Percentiles rank a stretch among this genome's conserved stretches.
Conservation (phyloP, 1,284 basidiomycete genomes). For the Porodaedalea pini region DNA sequence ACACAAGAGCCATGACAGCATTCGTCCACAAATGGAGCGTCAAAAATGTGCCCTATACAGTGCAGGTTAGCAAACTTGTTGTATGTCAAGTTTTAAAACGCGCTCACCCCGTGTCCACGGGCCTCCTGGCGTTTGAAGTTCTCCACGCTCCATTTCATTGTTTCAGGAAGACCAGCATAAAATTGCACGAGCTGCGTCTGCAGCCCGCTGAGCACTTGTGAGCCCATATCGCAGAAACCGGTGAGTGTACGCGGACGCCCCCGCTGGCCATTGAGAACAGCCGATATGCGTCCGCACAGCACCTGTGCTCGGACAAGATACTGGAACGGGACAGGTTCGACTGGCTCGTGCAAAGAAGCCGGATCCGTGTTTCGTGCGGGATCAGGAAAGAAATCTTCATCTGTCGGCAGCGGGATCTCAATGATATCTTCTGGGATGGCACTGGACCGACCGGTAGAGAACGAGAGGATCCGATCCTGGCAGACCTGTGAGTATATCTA, state of each 20-base stretch:
- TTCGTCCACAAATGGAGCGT: constrained; percentile 34
- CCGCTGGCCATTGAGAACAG: constrained; percentile 36
- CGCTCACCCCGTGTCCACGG: constrained; percentile 34
- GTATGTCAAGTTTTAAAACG: not conserved
- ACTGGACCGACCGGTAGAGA: constrained; percentile 31
- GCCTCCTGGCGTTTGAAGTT: constrained; percentile 38
- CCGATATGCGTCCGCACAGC: constrained; percentile 37
- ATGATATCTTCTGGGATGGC: constrained; percentile 39
- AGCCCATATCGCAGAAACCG: constrained; percentile 26
- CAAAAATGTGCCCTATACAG: constrained; percentile 22
- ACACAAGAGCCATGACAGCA: constrained; percentile 38
- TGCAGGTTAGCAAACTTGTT: not conserved
- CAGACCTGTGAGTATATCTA: not conserved
- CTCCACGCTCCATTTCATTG: constrained; percentile 36
- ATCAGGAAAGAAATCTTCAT: constrained; percentile 38
- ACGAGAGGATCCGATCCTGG: constrained; percentile 38
- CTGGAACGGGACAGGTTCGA: constrained; percentile 37
- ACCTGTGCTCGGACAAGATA: constrained; percentile 39
- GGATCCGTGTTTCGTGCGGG: constrained; percentile 29
- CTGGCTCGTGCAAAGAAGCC: constrained; percentile 24
- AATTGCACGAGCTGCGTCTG: constrained; percentile 38
- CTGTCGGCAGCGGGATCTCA: constrained; percentile 38
- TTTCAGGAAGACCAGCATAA: constrained; percentile 34
- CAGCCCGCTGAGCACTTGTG: constrained; percentile 32
- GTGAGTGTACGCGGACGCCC: constrained; percentile 36